phyloP scores from a whole-genome alignment of 805 yeast species.

The Torulaspora delbrueckii region DNA sequence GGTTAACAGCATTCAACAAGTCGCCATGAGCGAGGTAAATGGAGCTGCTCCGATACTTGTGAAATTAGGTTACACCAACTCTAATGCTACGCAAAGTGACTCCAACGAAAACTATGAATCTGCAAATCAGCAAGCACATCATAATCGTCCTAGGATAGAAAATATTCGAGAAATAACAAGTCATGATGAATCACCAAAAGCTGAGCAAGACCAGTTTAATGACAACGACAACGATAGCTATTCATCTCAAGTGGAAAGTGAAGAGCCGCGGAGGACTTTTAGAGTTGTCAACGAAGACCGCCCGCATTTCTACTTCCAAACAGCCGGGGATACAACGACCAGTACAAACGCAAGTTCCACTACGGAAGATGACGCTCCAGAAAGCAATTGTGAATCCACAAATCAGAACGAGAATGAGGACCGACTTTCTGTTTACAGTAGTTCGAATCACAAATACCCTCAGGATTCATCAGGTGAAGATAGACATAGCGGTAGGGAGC shows the following conservation, averaged over 20 bases:
- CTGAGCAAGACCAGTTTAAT: neutral
- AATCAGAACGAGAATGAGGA: neutral
- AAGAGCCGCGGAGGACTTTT: constrained; percentile 15
- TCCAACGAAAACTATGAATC: neutral
- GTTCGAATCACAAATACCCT: neutral
- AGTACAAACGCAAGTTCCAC: constrained; percentile 1
- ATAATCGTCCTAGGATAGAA: neutral
- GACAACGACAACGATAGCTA: neutral
- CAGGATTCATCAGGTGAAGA: neutral
- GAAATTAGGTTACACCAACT: constrained; percentile 3
- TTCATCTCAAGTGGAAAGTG: neutral
- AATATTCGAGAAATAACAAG: neutral
- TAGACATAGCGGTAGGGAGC: neutral
- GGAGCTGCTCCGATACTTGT: constrained; percentile 15
- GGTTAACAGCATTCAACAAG: constrained; percentile 18
- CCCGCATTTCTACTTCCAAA: constrained; percentile 26
- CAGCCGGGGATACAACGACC: constrained; percentile 8
- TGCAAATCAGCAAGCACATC: neutral
- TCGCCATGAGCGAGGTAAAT: constrained; percentile 12
- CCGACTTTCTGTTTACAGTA: neutral
- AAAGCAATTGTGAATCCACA: neutral
- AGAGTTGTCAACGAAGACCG: constrained; percentile 33
- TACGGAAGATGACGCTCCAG: constrained; percentile 7
- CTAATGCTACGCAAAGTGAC: neutral
- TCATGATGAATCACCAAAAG: neutral